phyloP scores from a whole-genome alignment of 2,329 filamentous ascomycete species.

The Penicillium sp. region DNA sequence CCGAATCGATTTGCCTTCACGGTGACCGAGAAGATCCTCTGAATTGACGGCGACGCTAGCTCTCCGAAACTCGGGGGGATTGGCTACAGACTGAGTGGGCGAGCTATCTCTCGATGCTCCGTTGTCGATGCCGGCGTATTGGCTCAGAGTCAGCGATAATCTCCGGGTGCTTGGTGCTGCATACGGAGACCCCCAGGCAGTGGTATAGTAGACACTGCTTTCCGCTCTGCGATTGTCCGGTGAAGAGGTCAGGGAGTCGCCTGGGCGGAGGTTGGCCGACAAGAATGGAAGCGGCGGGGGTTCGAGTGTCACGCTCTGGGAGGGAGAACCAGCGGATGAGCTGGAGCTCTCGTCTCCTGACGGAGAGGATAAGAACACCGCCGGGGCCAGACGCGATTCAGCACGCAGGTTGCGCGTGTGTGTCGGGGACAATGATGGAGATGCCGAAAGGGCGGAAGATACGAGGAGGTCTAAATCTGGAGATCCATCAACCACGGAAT shows the following conservation, averaged over 20 bases:
- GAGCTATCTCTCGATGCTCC: conserved; percentile 34
- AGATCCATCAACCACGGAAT: conserved; percentile 12
- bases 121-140: conserved; percentile 47
- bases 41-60: conserved; percentile 28
- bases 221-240: conserved; percentile 45
- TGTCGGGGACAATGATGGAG: conserved; percentile 31
- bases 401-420: conserved; percentile 30
- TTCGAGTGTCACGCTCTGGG: conserved; percentile 30
- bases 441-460: conserved; percentile 40
- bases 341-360: conserved; percentile 38
- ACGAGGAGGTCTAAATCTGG: conserved; percentile 40
- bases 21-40: conserved; percentile 24
- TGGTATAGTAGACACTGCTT: conserved; percentile 62
- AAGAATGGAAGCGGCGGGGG: conserved; percentile 34
- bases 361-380: conserved; percentile 33
- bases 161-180: conserved; percentile 57
- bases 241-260: conserved; percentile 41
- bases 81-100: conserved; percentile 32
- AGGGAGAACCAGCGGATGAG: conserved; percentile 34
- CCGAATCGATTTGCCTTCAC: conserved; percentile 38
- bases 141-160: conserved; percentile 40
- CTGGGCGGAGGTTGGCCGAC: conserved; percentile 31
- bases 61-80: conserved; percentile 29
- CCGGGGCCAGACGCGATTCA: conserved; percentile 32
- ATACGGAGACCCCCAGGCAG: conserved; percentile 92